Conservation (phyloP, 495 filamentous ascomycete genomes). For the Hyaloscypha finlandica region DNA sequence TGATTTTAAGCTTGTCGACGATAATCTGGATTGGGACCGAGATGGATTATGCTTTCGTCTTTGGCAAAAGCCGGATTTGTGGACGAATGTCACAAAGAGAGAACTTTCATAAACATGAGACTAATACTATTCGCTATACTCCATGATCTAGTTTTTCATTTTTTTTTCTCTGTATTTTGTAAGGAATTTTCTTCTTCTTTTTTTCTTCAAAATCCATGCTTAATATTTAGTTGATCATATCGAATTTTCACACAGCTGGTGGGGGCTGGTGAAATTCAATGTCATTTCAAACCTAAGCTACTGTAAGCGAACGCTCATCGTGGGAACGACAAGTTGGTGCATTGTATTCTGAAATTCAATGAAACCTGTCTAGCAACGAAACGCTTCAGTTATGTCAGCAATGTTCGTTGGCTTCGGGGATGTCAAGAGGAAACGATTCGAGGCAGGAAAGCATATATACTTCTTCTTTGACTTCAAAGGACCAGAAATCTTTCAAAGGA, state of each 20-base stretch:
- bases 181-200: neutral
- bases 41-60: constrained; percentile 28
- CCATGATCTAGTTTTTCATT: too few relatives aligned
- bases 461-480: neutral
- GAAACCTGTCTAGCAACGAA: neutral
- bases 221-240: neutral
- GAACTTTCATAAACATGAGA: neutral
- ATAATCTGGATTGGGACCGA: constrained; percentile 31
- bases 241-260: neutral
- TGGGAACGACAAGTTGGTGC: neutral
- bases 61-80: constrained; percentile 36
- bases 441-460: neutral
- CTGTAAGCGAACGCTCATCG: neutral
- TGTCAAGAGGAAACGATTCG: neutral
- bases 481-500: neutral
- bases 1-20: constrained; percentile 34
- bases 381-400: neutral
- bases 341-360: neutral
- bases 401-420: neutral
- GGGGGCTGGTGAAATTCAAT: neutral
- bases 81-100: constrained; percentile 29
- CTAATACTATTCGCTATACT: too few relatives aligned
- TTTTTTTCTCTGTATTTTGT: too few relatives aligned
- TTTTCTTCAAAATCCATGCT: neutral
- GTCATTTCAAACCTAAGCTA: neutral